Evolutionary conservation across 2,329 filamentous ascomycete species (phyloP), one percentile per base, ranked within the genome.

Genomic region (Nemania sp.): DNA sequence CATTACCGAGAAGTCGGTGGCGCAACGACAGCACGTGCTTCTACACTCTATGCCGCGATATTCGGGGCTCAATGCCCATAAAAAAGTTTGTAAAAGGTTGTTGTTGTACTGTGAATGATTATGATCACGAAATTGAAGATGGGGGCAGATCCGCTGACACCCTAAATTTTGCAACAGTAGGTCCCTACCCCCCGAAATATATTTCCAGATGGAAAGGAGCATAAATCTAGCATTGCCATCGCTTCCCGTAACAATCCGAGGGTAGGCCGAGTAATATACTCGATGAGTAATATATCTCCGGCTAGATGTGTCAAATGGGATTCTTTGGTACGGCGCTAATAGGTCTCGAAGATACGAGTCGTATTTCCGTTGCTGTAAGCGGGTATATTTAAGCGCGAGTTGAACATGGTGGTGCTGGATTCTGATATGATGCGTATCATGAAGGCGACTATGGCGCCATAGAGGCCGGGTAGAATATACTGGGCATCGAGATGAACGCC

Each of bases 351-450:
- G 45, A 15, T 62, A 65, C 20, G 56, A 32, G n/a, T 60, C n/a
- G n/a, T 65, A 65, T 41, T 62, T 49, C 2, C 6, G 18, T 11
- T 53, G 2, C 26, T 62, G 52, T 20, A 65, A 29, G 7, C 62
- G 66, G 13, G 57, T 32, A 18, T 65, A 62, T 24, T 68, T 68
- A 5, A 68, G 52, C 2, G 62, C 57, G 3, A 65, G 66, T 45
- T 65, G 52, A 26, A 65, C 20, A 43, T 68, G 66, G 3, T 26
- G 57, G 29, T 62, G 47, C 20, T 54, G 57, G 6, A 64, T 15
- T 13, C 32, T 5, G 15, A 52, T 63, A 13, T 29, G 20, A 20
- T 8, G 7, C 24, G 5, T 1, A 27, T 11, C 7, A 2, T 3
- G 13, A 13, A 29, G 45, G n/a, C 26, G n/a, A 22, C 1, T 26